Evolutionary conservation across 2,329 filamentous ascomycete genomes (phyloP).

Genomic region (Monosporascus ibericus): DNA sequence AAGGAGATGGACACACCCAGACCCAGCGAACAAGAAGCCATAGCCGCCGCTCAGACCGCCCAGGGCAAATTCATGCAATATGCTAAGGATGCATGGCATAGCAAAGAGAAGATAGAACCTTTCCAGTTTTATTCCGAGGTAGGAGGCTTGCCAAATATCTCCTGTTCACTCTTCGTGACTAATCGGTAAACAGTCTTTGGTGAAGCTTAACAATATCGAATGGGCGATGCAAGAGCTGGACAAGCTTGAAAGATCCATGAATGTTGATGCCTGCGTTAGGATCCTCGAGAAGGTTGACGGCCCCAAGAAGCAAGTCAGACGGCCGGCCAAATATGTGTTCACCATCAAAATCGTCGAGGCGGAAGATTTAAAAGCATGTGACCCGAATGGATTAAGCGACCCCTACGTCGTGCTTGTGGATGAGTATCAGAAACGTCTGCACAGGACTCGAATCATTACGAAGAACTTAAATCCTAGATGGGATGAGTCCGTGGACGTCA

Average conservation of each 20-base stretch:
- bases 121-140: conserved; percentile 96
- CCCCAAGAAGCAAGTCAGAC: conserved; percentile 57
- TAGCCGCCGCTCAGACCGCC: conserved; percentile 67
- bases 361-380: conserved; percentile 96
- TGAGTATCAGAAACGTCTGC: conserved; percentile 93
- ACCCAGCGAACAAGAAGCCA: conserved; percentile 67
- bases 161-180: conserved; percentile 14
- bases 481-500: conserved; percentile 96
- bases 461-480: conserved; percentile 88
- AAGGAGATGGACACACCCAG: conserved; percentile 91
- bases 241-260: conserved; percentile 80
- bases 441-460: conserved; percentile 90
- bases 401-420: conserved; percentile 96
- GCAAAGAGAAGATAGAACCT: conserved; percentile 87
- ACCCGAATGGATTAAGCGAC: conserved; percentile 88
- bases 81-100: conserved; percentile 88
- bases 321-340: conserved; percentile 87
- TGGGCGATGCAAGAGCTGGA: conserved; percentile 91
- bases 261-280: conserved; percentile 84
- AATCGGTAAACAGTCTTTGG: conserved; percentile 63
- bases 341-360: conserved; percentile 98
- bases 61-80: conserved; percentile 92
- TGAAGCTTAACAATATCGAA: conserved; percentile 97
- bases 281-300: conserved; percentile 71
- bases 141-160: conserved; percentile 23